Evolutionary conservation across 2,329 filamentous ascomycete species (phyloP).

Genomic region (Diaporthe citri): DNA sequence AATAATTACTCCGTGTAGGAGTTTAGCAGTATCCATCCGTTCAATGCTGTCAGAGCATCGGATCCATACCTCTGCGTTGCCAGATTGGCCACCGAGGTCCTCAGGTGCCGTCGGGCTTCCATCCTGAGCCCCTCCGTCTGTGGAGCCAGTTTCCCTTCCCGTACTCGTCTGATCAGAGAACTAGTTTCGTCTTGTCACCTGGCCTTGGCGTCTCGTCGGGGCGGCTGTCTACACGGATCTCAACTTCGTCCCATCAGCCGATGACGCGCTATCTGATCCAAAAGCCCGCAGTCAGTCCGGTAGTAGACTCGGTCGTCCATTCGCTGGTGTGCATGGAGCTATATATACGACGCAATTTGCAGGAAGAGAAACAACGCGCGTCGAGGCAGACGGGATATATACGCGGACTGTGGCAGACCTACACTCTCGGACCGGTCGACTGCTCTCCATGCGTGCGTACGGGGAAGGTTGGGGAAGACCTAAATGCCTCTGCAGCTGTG

Average conservation of each 20-base stretch:
- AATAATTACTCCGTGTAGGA: constrained; percentile 14
- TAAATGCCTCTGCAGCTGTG: background rate
- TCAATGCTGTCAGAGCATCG: constrained; percentile 11
- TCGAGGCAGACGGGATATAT: background rate
- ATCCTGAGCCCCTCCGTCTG: background rate
- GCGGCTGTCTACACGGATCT: background rate
- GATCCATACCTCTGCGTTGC: background rate
- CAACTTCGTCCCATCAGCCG: constrained; percentile 8
- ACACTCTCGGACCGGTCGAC: background rate
- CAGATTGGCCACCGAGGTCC: background rate
- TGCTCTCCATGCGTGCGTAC: background rate
- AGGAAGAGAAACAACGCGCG: background rate
- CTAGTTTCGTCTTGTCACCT: constrained; percentile 24
- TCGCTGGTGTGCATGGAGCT: background rate
- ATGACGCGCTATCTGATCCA: constrained; percentile 29
- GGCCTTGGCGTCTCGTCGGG: constrained; percentile 25
- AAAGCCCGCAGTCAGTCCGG: background rate
- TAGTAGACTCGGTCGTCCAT: background rate
- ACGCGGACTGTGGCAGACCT: background rate
- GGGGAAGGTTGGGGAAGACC: background rate
- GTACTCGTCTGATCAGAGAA: constrained; percentile 23
- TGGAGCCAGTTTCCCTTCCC: constrained; percentile 6
- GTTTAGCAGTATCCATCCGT: constrained; percentile 16
- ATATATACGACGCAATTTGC: background rate
- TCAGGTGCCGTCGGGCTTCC: background rate